phyloP scores from a whole-genome alignment of 805 yeast genomes.

The Lipomyces starkeyi region DNA sequence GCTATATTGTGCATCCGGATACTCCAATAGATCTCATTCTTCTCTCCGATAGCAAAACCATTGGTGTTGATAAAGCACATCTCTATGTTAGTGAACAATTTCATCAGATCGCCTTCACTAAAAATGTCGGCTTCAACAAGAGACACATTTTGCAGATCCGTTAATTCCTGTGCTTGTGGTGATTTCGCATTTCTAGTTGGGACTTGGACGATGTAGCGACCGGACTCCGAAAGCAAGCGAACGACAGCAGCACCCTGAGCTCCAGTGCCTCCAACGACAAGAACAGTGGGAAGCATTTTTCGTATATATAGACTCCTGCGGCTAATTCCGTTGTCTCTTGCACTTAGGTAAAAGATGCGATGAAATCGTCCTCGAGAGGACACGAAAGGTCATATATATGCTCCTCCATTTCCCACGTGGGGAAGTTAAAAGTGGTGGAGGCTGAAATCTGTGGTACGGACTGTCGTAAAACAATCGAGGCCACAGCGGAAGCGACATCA shows the following conservation, averaged over 20 bases:
- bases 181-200: conserved; percentile 1
- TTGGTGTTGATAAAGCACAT: conserved; percentile 1
- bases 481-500: not conserved
- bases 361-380: not conserved
- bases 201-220: not conserved
- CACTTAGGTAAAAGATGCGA: not conserved
- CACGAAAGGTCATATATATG: not conserved
- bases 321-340: not conserved
- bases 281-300: conserved; percentile 1
- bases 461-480: not conserved
- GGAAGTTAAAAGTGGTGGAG: not conserved
- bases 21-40: conserved; percentile 5
- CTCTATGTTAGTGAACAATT: not conserved
- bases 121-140: conserved; percentile 1
- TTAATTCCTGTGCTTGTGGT: not conserved
- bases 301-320: not conserved
- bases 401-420: not conserved
- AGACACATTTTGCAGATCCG: not conserved
- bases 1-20: conserved; percentile 2
- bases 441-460: not conserved
- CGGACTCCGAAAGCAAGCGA: conserved; percentile 1
- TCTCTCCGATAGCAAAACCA: conserved; percentile 1
- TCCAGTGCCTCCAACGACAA: not conserved
- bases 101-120: not conserved
- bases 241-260: not conserved